Evolutionary conservation across 768 basidiomycete genomes (phyloP), one percentile per base, ranked within the genome.

Genomic region (Lactarius hengduanensis): DNA sequence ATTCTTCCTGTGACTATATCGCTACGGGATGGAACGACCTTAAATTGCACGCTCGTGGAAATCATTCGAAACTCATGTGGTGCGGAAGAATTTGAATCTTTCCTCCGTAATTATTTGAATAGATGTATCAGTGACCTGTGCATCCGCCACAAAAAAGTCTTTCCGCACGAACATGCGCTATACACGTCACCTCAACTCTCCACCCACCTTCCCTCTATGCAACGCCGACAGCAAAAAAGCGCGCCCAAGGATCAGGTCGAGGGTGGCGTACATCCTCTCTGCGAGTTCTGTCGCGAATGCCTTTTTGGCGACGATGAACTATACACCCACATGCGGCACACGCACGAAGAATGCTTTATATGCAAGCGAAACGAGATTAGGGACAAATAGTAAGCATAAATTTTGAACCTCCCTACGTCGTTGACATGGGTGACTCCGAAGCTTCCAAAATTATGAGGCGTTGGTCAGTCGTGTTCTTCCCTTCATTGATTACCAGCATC

Each of bases 301-400:
- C 95, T 91, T 82, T 97, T 96, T 74, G 80, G 89, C n/a, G 89
- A 90, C 62, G 96, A 98, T 73, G 95, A 95, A 72, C 78, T 98
- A n/a, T 97, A 88, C 74, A 80, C 87, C 28, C 97, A 99, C 76
- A 92, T 98, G 89, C 86, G 96, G 60, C 89, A 95, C 73, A 81
- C 80, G 58, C 96, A 99, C 77, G 96, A 99, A 76, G 96, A 98
- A 73, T 98, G 96, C 75, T 97, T 97, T 71, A 76, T 99, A 16
- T 99, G 97, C 76, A 94, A 93, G 74, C 83, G 90, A 34, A 84
- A 89, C 63, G 94, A 89, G 8, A 71, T 92, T 47, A 80, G 84
- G 69, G 86, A 95, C 76, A 86, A 94, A 78, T 95, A 97, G 94
- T 97, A 72, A 73, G 94, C 53, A 4, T 18, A 30, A 22, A 15